Evolutionary conservation across 2,329 filamentous ascomycete genomes (phyloP).

Genomic region (Claviceps lovelessii): DNA sequence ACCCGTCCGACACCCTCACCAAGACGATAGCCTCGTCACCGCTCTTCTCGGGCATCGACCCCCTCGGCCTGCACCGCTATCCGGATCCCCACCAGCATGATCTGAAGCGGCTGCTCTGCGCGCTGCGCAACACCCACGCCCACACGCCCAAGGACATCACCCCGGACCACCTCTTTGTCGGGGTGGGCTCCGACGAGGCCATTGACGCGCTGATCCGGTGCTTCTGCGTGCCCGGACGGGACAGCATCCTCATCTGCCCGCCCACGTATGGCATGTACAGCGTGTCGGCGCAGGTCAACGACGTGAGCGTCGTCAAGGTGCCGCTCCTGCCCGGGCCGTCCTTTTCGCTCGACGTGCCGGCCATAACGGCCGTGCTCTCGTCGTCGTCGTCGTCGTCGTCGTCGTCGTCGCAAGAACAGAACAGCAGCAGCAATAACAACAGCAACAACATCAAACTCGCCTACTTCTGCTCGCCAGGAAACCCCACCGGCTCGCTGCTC

Average conservation of each 20-base stretch:
- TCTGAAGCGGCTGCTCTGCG: slow-evolving; percentile 76
- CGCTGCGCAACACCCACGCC: slow-evolving; percentile 69
- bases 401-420: neutral
- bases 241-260: slow-evolving; percentile 87
- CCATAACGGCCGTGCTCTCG: slow-evolving; percentile 52
- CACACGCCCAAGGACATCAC: slow-evolving; percentile 62
- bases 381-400: neutral
- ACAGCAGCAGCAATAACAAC: neutral
- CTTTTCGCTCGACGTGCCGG: slow-evolving; percentile 60
- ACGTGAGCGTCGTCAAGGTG: slow-evolving; percentile 74
- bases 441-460: slow-evolving; percentile 58
- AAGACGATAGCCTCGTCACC: slow-evolving; percentile 17
- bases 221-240: slow-evolving; percentile 76
- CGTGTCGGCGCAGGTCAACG: slow-evolving; percentile 89
- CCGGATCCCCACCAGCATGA: slow-evolving; percentile 87
- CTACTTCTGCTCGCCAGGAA: slow-evolving; percentile 90
- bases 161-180: slow-evolving; percentile 80
- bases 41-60: slow-evolving; percentile 41
- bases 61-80: slow-evolving; percentile 79
- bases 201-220: slow-evolving; percentile 88
- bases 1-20: slow-evolving; percentile 31
- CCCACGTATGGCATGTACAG: slow-evolving; percentile 98
- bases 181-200: slow-evolving; percentile 90
- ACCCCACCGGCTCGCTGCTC: slow-evolving; percentile 74
- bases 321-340: slow-evolving; percentile 57